Evolutionary conservation across 2,329 filamentous ascomycete species (phyloP), one percentile per base, ranked within the genome.

Genomic region (Incumbomyces lentus): DNA sequence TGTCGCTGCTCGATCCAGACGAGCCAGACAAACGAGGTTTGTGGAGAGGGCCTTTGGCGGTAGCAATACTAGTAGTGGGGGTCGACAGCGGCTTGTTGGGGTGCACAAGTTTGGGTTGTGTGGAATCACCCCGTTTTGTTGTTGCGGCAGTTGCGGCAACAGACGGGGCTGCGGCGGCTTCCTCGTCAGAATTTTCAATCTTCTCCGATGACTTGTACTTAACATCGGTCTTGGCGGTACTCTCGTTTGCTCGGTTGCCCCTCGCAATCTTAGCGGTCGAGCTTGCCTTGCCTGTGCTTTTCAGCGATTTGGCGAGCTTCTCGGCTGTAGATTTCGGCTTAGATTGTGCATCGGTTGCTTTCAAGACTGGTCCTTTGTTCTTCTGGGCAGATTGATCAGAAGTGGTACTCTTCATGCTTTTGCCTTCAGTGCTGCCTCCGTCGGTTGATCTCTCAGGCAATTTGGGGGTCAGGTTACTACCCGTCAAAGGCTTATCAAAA

Each of bases 161-260:
- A 29, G 47, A 8, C 12, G 37, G 42, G 13, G n/a, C 19, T 32
- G 26, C 62, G 32, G 69, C 70, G 39, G 68, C 67, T 38, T 72
- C 68, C 39, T 69, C 68, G 41, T 72, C 69, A 1, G 74, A 76
- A 54, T 73, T 71, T 46, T 72, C 65, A 17, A 76, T 70, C 44
- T 69, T 68, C 57, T 76, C 73, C 1, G 69, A 68, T 7, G 73
- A 76, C 57, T 76, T 76, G 61, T 72, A 67, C 54, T 73, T 69
- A 40, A 58, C 59, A 40, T 68, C 67, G 22, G 59, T 19, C 11
- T 29, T 40, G 16, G 32, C 14, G n/a, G 40, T 17, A 35, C 14
- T 3, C 8, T 17, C 12, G 5, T 38, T 45, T 16, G 13, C 33
- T 5, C 14, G 29, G 18, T 38, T 31, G 18, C 18, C 22, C 12